Percentiles rank a stretch among this genome's conserved stretches.
phyloP scores from a whole-genome alignment of 176 grass and related monocot genomes.

The Carex cristatella region DNA sequence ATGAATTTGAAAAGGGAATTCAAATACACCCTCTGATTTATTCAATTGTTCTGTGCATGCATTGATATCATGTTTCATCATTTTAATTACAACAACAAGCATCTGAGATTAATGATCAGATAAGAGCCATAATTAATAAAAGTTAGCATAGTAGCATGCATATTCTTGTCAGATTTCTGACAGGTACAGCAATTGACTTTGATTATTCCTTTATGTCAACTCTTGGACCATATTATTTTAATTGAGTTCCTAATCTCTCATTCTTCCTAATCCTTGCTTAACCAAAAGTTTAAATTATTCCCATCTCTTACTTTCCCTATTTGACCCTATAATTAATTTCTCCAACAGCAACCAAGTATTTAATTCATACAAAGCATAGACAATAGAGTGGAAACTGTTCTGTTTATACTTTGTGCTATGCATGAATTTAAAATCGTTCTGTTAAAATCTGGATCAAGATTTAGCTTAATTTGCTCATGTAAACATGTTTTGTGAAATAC shows the following conservation, averaged over 20 bases:
- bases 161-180: constrained; percentile 15
- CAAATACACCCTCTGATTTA: not conserved
- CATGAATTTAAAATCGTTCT: too few species aligned
- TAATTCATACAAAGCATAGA: too few species aligned
- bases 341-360: not conserved
- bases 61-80: not conserved
- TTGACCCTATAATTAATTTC: not conserved
- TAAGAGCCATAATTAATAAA: not conserved
- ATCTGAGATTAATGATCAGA: not conserved
- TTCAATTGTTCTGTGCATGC: not conserved
- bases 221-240: not conserved
- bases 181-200: not conserved
- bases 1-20: not conserved
- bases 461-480: too few species aligned
- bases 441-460: too few species aligned
- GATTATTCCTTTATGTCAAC: constrained; percentile 10
- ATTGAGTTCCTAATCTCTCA: not conserved
- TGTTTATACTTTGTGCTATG: too few species aligned
- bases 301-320: not conserved
- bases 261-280: not conserved
- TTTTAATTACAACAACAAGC: not conserved
- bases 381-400: too few species aligned
- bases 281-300: not conserved
- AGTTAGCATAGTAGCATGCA: not conserved
- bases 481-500: too few species aligned